Evolutionary conservation across 225 moss, liverwort and hornwort species (phyloP), one percentile per base, ranked within the genome.

Genomic region (Polytrichum commune): DNA sequence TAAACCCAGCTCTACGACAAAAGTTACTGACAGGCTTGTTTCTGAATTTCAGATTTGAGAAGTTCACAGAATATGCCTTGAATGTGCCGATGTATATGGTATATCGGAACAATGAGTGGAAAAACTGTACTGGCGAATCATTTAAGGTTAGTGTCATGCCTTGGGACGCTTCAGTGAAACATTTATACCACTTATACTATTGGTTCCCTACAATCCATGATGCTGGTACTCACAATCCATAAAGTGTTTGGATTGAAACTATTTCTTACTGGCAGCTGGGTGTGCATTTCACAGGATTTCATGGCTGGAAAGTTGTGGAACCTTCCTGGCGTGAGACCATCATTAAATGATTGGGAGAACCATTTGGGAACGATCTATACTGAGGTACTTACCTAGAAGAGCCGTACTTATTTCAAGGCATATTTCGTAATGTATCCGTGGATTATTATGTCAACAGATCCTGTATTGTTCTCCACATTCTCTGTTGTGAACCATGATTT

Each of bases 361-460:
- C 96, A 96, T 84, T 71, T 96, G 57, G 90, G 86, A 66, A 92
- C 89, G 16, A 86, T 92, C 27, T 93, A 93, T 67, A 91, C 93
- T 19, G 90, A 96, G 88, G 91, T 90, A 54, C 29, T 29, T 27
- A 28, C 29, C 29, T 29, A 29, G 29, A 29, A 29, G 29, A 5
- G 1, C 29, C 29, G 6, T 29, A 6, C 5, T 29, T 26, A 29
- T 29, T 1, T 29, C 1, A 6, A 29, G 29, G 29, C 29, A 29
- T 29, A 6, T 29, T 29, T 29, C 6, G 6, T 29, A 29, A 29
- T 29, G 29, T 29, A 29, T 29, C 29, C 29, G 29, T 29, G 29
- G 29, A 29, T 29, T 29, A 29, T 29, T 4, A 29, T 29, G 29
- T 29, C 29, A 29, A 6, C 29, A 29, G 29, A 29, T 29, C 29